These are phyloP conservation scores for Cladosporium sp. DNA, from an alignment of 2,329 filamentous ascomycete species.

Conservation along the genomic window DNA sequence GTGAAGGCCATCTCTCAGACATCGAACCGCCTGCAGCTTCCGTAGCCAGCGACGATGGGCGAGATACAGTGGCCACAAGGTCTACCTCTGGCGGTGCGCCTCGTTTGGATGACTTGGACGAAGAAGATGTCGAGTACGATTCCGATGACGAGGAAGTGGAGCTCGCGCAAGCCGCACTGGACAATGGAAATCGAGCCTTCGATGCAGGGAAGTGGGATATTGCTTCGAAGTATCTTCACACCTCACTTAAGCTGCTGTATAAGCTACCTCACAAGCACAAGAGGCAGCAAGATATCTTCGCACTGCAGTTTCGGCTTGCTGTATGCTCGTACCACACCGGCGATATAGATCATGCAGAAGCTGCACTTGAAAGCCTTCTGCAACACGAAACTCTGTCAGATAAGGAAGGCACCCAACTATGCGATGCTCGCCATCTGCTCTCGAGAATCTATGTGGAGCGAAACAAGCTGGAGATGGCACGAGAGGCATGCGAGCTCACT, in stretches of 20 bases:
- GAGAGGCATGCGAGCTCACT: slow-evolving; percentile 24
- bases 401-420: slow-evolving; percentile 17
- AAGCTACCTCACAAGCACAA: slow-evolving; percentile 22
- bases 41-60: background rate
- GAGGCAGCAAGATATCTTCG: slow-evolving; percentile 23
- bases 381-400: slow-evolving; percentile 19
- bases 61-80: background rate
- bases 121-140: slow-evolving; percentile 10
- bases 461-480: slow-evolving; percentile 23
- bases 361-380: slow-evolving; percentile 21
- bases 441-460: slow-evolving; percentile 24
- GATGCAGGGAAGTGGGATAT: slow-evolving; percentile 21
- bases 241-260: slow-evolving; percentile 24
- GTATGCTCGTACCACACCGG: slow-evolving; percentile 26
- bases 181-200: slow-evolving; percentile 25
- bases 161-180: slow-evolving; percentile 27
- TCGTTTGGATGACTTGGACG: background rate
- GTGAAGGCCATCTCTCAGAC: background rate
- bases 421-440: slow-evolving; percentile 26
- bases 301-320: slow-evolving; percentile 26
- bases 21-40: background rate
- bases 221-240: slow-evolving; percentile 25
- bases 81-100: background rate
- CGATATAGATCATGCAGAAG: slow-evolving; percentile 22
- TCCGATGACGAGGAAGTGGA: slow-evolving; percentile 28